These are phyloP conservation scores for Odontarrhena argentea DNA, from an alignment of 345 rosid genomes.

Conservation along the genomic window DNA sequence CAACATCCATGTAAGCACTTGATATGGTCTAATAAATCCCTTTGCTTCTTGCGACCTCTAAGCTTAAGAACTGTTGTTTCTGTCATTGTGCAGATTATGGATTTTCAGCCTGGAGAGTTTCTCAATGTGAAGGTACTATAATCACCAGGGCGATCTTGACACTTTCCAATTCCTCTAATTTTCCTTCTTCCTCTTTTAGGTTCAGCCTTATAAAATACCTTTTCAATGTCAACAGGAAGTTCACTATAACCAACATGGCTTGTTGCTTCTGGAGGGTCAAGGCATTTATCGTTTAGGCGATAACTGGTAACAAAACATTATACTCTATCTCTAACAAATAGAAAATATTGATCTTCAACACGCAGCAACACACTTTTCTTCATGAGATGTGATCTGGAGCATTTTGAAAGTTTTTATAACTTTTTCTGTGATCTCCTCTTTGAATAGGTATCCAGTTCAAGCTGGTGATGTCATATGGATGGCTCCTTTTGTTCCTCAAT, in stretches of 20 bases:
- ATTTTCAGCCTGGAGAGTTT: conserved; percentile 93
- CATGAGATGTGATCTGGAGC: not conserved
- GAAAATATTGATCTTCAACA: conserved; percentile 14
- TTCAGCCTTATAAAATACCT: not conserved
- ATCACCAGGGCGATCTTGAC: conserved; percentile 5
- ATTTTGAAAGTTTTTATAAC: conserved; percentile 5
- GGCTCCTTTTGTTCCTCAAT: conserved; percentile 98
- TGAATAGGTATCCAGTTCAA: conserved; percentile 84
- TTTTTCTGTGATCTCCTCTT: conserved; percentile 18
- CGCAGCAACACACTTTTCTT: conserved; percentile 2
- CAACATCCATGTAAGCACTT: conserved; percentile 77
- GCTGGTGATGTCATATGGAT: conserved; percentile 97
- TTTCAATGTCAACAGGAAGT: conserved; percentile 64
- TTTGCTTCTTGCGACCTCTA: conserved; percentile 25
- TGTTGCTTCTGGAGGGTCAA: conserved; percentile 90
- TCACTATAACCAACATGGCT: conserved; percentile 93
- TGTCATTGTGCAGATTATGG: conserved; percentile 68
- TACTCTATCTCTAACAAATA: conserved; percentile 1
- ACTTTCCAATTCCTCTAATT: not conserved
- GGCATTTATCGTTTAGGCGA: conserved; percentile 89
- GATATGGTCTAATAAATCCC: conserved; percentile 14
- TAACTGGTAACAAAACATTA: conserved; percentile 61
- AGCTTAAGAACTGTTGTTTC: conserved; percentile 28
- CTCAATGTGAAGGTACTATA: conserved; percentile 76
- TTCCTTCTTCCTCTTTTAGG: not conserved